Percentiles rank a stretch among this genome's conserved stretches.
phyloP scores from a whole-genome alignment of 139 green algal species.

The Desmodesmus armatus region DNA sequence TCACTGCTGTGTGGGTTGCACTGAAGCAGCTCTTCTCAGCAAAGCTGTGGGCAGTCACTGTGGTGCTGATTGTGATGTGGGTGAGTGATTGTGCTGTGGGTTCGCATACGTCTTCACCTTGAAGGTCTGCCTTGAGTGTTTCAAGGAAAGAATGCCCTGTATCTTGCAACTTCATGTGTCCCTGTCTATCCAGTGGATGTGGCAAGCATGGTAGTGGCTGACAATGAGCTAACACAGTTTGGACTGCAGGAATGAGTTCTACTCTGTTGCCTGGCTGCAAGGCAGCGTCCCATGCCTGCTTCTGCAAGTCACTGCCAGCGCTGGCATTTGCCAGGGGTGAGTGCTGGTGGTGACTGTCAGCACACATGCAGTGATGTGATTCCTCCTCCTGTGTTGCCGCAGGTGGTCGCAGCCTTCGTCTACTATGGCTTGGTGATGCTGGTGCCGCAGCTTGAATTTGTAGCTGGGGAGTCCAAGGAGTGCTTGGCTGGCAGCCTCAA shows the following conservation, averaged over 20 bases:
- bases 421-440: conserved; percentile 88
- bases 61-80: conserved; percentile 76
- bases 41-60: conserved; percentile 45
- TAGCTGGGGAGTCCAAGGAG: background rate
- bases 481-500: background rate
- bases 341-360: background rate
- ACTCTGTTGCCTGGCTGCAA: conserved; percentile 15
- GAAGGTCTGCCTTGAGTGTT: too few species aligned
- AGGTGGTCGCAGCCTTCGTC: conserved; percentile 53
- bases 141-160: too few species aligned
- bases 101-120: too few species aligned
- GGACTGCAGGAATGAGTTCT: too few species aligned
- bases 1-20: background rate
- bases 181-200: too few species aligned
- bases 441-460: conserved; percentile 59
- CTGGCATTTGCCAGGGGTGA: too few species aligned
- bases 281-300: conserved; percentile 45
- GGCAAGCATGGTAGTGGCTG: too few species aligned
- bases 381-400: background rate
- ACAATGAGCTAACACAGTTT: too few species aligned
- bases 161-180: too few species aligned
- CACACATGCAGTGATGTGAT: background rate
- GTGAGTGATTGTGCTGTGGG: too few species aligned
- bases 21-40: background rate
- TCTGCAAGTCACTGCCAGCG: background rate